Base-by-base conservation (phyloP, 352 stramenopile species). In the Globisporangium cylindrosporum region DNA sequence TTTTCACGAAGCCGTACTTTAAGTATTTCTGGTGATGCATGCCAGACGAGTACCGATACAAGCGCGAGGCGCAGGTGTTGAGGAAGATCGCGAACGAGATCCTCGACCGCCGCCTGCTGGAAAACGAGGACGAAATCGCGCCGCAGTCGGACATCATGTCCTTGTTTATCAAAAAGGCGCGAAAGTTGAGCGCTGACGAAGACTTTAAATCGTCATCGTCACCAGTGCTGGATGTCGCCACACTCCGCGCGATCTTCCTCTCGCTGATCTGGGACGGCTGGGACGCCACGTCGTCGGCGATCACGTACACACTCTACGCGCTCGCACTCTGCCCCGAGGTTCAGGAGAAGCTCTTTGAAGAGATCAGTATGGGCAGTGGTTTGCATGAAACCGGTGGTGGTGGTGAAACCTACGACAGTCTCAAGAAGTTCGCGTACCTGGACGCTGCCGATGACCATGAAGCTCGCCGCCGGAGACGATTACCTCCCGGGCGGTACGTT, bases 381-480 rank as follows among this genome's bases (percentile, higher is more conserved):
- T 38, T 38, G 32, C 32, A 38, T 12, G 32, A 38, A 38, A 38
- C 36, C 53, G 3, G 10, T 48, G 18, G 25, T 49, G 10, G 64
- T 20, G 32, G n/a, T 59, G 12, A 24, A 62, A 2, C 48, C 12
- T 90, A 90, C 70, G 80, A 91, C 12, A 57, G 78, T 18, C 70
- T 92, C 48, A 88, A 86, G 68, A 63, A 66, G 10, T 62, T 96
- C 58, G 78, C 69, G 54, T 96, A 92, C 66, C 62, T 92, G 9
- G 74, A 89, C 20, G 89, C 72, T 94, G 5, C 86, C 89, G 3
- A 88, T 80, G 59, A 91, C 94, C 59, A 73, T 91, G 60, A 93
- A 93, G 6, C 12, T 63, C 9, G 63, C 63, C 2, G 63, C 25
- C 0, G 38, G 63, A 9, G 63, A 69, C 56, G 64, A 69, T 34